Conservation (phyloP, 768 basidiomycete species). For the Phylloporus rhodoxanthus region DNA sequence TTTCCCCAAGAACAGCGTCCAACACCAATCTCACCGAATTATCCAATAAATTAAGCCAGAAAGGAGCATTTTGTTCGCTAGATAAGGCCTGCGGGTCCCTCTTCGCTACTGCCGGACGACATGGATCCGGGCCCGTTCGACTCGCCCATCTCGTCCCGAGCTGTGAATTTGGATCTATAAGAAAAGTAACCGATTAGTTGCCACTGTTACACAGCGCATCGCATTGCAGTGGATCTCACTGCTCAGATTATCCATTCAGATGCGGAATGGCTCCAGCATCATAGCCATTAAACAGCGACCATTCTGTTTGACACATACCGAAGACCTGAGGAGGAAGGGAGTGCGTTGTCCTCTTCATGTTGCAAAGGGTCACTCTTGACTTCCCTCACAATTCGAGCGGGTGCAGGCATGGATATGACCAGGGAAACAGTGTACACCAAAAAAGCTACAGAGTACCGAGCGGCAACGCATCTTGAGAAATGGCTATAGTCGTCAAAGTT, state of each 20-base stretch:
- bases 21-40: not conserved
- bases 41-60: not conserved
- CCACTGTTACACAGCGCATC: not conserved
- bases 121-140: not conserved
- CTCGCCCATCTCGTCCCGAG: not conserved
- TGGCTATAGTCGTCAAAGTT: not conserved
- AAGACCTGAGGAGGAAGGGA: not conserved
- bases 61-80: not conserved
- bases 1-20: not conserved
- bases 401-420: conserved; percentile 8
- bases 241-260: too few species aligned
- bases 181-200: not conserved
- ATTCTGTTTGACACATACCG: not conserved
- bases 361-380: not conserved
- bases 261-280: not conserved
- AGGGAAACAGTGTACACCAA: conserved; percentile 1
- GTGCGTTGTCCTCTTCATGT: not conserved
- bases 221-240: too few species aligned
- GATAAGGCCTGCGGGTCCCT: not conserved
- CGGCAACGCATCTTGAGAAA: conserved; percentile 8
- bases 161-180: not conserved
- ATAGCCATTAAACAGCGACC: not conserved
- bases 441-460: conserved; percentile 4
- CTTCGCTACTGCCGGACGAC: not conserved
- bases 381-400: not conserved